phyloP scores from a whole-genome alignment of 805 yeast species.

The Yarrowia keelungensis region DNA sequence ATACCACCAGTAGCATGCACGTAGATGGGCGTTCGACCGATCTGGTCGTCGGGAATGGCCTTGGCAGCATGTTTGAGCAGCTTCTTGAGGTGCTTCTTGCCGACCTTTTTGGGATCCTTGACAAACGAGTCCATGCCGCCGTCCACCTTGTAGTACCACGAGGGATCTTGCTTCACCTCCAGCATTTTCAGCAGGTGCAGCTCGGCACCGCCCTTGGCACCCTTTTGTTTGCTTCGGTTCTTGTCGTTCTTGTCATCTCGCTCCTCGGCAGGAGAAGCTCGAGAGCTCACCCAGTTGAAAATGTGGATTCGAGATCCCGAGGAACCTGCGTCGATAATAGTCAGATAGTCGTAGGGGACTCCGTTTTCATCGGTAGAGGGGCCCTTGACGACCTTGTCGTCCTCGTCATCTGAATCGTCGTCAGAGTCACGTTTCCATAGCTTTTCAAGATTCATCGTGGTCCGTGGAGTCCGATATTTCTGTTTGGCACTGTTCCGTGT shows the following conservation, averaged over 20 bases:
- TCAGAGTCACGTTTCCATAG: conserved; percentile 8
- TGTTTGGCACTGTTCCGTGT: no score
- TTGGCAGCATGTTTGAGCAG: conserved; percentile 31
- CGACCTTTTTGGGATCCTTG: conserved; percentile 54
- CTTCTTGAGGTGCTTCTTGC: conserved; percentile 69
- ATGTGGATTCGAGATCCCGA: conserved; percentile 87
- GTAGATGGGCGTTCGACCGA: conserved; percentile 63
- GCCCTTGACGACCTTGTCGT: conserved; percentile 17
- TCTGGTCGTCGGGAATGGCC: conserved; percentile 27
- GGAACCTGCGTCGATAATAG: conserved; percentile 92
- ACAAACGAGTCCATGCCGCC: conserved; percentile 84
- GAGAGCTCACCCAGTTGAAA: conserved; percentile 55
- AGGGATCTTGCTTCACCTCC: conserved; percentile 43
- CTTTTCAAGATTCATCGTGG: not conserved
- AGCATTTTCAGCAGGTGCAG: conserved; percentile 38
- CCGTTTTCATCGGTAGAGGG: conserved; percentile 27
- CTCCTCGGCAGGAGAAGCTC: not conserved
- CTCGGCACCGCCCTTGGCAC: conserved; percentile 29
- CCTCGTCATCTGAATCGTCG: conserved; percentile 30
- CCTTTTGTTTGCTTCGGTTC: conserved; percentile 32
- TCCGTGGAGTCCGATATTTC: no score
- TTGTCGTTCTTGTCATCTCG: conserved; percentile 24
- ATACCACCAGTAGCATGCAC: conserved; percentile 96
- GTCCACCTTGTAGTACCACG: conserved; percentile 73
- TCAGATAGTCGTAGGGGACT: conserved; percentile 43